Evolutionary conservation across 2,329 filamentous ascomycete genomes (phyloP).

Genomic region (Colletotrichum kahawae): DNA sequence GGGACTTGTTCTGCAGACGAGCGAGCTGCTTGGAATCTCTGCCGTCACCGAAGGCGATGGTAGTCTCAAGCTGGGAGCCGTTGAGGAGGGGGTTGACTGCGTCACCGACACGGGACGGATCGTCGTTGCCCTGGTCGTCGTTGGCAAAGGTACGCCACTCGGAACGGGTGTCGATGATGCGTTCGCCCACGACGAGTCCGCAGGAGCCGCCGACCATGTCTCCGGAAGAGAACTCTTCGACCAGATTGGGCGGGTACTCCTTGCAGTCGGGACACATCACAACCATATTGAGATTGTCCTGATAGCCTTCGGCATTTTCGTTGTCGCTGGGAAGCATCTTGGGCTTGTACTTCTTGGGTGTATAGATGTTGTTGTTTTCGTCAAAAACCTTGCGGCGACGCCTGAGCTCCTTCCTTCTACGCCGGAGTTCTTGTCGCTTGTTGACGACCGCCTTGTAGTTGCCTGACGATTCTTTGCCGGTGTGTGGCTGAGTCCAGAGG

Average conservation of each 20-base stretch:
- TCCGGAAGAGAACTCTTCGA: constrained; percentile 90
- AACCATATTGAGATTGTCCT: constrained; percentile 85
- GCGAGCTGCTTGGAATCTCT: constrained; percentile 76
- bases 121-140: constrained; percentile 94
- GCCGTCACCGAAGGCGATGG: constrained; percentile 82
- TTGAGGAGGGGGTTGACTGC: constrained; percentile 88
- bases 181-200: constrained; percentile 86
- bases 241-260: constrained; percentile 87
- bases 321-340: constrained; percentile 46
- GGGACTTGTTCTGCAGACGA: constrained; percentile 82
- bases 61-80: constrained; percentile 86
- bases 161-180: constrained; percentile 92
- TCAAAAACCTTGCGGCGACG: constrained; percentile 44
- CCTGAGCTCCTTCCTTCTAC: constrained; percentile 36
- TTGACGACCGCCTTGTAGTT: constrained; percentile 31
- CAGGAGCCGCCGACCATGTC: constrained; percentile 94
- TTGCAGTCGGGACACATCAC: constrained; percentile 91
- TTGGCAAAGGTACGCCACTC: constrained; percentile 99
- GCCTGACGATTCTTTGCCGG: constrained; percentile 18
- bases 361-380: constrained; percentile 48
- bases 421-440: constrained; percentile 37
- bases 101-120: constrained; percentile 97
- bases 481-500: constrained; percentile 37
- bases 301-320: constrained; percentile 51
- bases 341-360: constrained; percentile 42